Conservation (phyloP, 768 basidiomycete genomes). For the Hortiboletus campestris region DNA sequence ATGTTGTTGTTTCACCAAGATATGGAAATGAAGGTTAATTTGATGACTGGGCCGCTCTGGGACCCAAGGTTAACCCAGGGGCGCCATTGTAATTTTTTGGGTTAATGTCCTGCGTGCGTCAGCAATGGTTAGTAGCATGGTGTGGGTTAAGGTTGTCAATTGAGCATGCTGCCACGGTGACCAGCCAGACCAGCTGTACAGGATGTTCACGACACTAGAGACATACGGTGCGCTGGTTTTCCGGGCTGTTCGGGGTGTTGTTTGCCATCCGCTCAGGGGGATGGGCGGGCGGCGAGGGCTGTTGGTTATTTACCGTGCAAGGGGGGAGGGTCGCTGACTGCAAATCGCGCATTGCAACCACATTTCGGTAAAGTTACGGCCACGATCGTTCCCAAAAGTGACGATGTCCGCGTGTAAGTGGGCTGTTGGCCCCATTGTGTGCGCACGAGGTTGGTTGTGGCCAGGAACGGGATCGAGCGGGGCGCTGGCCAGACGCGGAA, state of each 20-base stretch:
- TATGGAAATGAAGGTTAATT: constrained; percentile 26
- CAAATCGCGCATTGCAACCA: background rate
- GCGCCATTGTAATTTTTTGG: background rate
- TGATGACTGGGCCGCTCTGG: constrained; percentile 16
- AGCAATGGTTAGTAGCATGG: background rate
- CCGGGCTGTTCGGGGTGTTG: background rate
- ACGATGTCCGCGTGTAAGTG: constrained; percentile 13
- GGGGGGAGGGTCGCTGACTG: background rate
- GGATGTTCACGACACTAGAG: background rate
- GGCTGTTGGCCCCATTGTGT: constrained; percentile 1
- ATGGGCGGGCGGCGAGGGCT: background rate
- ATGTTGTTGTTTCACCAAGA: constrained; percentile 16
- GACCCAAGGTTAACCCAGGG: background rate
- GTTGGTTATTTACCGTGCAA: too few relatives aligned
- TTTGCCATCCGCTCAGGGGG: background rate
- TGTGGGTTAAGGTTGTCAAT: too few relatives aligned
- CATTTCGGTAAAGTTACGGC: background rate
- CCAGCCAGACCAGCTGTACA: background rate
- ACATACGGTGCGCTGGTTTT: background rate
- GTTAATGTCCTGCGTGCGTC: background rate
- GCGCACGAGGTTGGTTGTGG: background rate
- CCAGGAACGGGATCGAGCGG: constrained; percentile 19
- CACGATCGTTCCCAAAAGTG: background rate
- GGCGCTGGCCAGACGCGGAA: constrained; percentile 35
- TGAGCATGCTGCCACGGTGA: background rate